Evolutionary conservation across 2,329 filamentous ascomycete genomes (phyloP), one percentile per base, ranked within the genome.

Genomic region (Trichoderma aggressivum): DNA sequence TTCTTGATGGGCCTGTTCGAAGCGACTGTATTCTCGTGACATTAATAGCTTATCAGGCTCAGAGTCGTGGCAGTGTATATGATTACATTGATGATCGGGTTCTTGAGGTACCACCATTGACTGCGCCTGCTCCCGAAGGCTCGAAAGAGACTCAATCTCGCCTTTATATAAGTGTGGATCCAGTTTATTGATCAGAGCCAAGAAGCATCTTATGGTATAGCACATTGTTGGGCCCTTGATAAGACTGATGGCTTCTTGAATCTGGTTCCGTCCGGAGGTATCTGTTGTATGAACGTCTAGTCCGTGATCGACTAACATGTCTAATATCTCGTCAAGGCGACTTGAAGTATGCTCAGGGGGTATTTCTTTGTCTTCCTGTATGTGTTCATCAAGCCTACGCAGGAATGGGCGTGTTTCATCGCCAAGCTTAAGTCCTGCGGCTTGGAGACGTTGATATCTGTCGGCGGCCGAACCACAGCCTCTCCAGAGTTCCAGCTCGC

Each of bases 321-420:
- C 71, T 12, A 77, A 21, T 26, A 77, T 77, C 30, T 76, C 75
- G 2, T 73, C 74, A 59, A 59, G 16, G 55, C 55, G 55, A 3
- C 28, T 59, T 7, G 55, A 59, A 34, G 7, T 59, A 59, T 34
- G 55, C 26, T 59, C 55, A 1, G 55, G 4, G 7, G 55, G 28
- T 28, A 75, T 67, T 18, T 73, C 60, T 18, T 34, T 24, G 16
- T 16, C 14, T 5, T 60, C n/a, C 11, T 10, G 32, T 36, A 4
- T 11, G 11, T 3, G 0, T 26, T 3, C n/a, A 26, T 18, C 1
- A 18, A 21, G 7, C 36, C 1, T 11, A 32, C 43, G 18, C 8
- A 43, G 34, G 32, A 11, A 30, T 63, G 34, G 21, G 1, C 32
- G 32, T 60, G 28, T n/a, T 32, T 63, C 24, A 28, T 63, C 26